Evolutionary conservation across 176 grass and related monocot species (phyloP).

Genomic region (Oryza coarctata): DNA sequence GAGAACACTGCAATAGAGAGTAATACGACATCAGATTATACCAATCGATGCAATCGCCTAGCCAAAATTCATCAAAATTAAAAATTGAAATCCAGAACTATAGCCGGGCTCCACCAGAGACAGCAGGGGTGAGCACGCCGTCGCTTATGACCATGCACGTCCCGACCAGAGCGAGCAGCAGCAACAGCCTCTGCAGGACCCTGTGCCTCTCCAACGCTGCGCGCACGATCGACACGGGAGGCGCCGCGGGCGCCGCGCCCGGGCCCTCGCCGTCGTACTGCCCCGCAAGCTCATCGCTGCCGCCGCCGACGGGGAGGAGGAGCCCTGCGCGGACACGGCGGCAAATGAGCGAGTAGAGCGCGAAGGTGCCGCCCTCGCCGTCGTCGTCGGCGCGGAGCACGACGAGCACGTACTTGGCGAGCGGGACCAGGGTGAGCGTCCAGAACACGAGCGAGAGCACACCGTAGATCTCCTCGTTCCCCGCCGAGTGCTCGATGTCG

Average conservation of each 20-base stretch:
- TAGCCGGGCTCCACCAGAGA: constrained; percentile 55
- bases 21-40: neutral
- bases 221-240: constrained; percentile 30
- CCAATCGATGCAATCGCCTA: neutral
- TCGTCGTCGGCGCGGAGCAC: constrained; percentile 84
- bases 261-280: neutral
- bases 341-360: constrained; percentile 92
- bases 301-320: constrained; percentile 30
- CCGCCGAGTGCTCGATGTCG: constrained; percentile 79
- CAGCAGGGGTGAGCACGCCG: constrained; percentile 87
- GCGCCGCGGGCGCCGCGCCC: neutral
- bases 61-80: neutral
- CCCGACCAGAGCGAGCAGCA: constrained; percentile 77
- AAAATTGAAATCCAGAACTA: constrained; percentile 2
- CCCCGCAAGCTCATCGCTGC: constrained; percentile 37
- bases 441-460: constrained; percentile 97
- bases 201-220: constrained; percentile 57
- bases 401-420: constrained; percentile 85
- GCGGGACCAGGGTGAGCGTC: constrained; percentile 83
- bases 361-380: constrained; percentile 97
- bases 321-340: constrained; percentile 62
- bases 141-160: constrained; percentile 95
- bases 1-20: constrained; percentile 70
- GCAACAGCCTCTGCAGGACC: constrained; percentile 65
- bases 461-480: constrained; percentile 97